Evolutionary conservation across 345 rosid species (phyloP).

Genomic region (Sonneratia caseolaris): DNA sequence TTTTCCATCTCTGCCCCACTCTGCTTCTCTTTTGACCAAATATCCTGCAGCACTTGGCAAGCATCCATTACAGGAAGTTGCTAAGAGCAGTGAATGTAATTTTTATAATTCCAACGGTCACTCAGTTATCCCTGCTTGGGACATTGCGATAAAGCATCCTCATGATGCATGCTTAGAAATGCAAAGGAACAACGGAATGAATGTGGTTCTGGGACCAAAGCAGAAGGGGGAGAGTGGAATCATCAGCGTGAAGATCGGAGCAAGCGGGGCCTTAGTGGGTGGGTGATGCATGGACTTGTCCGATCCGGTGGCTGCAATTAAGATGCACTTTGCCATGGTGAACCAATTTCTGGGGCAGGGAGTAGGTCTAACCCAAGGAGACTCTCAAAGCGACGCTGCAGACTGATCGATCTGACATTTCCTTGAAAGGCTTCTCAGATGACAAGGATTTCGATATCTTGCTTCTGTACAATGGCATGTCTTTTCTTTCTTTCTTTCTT

Average conservation of each 20-base stretch:
- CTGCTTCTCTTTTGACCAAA: slow-evolving; percentile 28
- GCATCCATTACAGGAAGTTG: slow-evolving; percentile 5
- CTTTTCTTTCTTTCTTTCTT: background rate
- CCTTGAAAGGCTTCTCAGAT: background rate
- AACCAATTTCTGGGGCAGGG: slow-evolving; percentile 27
- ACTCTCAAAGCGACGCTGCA: background rate
- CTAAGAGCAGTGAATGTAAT: slow-evolving; percentile 20
- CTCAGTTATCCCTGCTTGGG: slow-evolving; percentile 24
- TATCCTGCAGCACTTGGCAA: slow-evolving; percentile 25
- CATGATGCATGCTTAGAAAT: slow-evolving; percentile 29
- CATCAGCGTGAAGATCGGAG: slow-evolving; percentile 39
- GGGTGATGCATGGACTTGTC: slow-evolving; percentile 31
- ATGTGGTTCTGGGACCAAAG: slow-evolving; percentile 20
- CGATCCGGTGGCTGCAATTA: slow-evolving; percentile 56
- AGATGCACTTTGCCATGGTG: slow-evolving; percentile 36
- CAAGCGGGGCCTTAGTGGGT: slow-evolving; percentile 24
- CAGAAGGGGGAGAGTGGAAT: slow-evolving; percentile 41
- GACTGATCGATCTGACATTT: background rate
- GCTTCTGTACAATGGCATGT: background rate
- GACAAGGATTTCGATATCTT: background rate
- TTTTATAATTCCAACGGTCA: slow-evolving; percentile 19
- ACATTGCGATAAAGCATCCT: slow-evolving; percentile 31
- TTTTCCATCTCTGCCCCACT: slow-evolving; percentile 32
- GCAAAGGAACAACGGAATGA: slow-evolving; percentile 35
- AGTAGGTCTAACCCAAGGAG: background rate